Evolutionary conservation across 1,284 basidiomycete species (phyloP), one percentile per base, ranked within the genome.

Genomic region (Microbotryum intermedium): DNA sequence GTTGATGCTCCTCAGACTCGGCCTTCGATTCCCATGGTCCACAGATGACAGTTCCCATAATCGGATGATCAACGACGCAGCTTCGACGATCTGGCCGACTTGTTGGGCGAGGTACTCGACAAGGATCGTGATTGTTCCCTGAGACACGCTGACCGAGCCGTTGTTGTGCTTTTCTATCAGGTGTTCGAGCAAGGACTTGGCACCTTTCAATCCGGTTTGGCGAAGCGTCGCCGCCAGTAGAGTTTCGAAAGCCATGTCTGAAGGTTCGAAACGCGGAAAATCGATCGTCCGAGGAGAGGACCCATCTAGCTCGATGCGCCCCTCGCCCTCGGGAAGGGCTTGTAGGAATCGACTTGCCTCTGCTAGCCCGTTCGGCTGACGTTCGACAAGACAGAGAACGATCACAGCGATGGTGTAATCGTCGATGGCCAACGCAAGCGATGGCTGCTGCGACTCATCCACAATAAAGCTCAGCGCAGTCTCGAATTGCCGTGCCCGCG

Each of bases 71-170:
- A 39, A 6, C 34, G 11, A 39, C 11, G 46, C 8, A 61, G 34
- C 5, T 50, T n/a, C 13, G 59, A 50, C 23, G 45, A 49, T 6
- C 51, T 20, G 25, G 23, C 29, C 16, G 57, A 39, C 26, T 39
- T 43, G 51, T 49, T 28, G 53, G 20, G 61, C 34, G 39, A 68
- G 57, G 42, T 61, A 55, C 18, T 60, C 42, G 13, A 63, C 61
- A 25, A 66, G 28, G 6, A 56, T 55, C 20, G 50, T 52, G 18
- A 58, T 55, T 58, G 65, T 55, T 11, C 66, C 66, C 42, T 62
- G 57, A 13, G 61, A 50, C 25, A 61, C 57, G 4, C 34, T 51
- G 20, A 58, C 21, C 34, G 45, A 53, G 10, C 23, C 23, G 28
- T 50, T 25, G n/a, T 46, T n/a, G 13, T 39, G 34, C 45, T 34